Percentiles rank a stretch among this genome's conserved stretches.
These are phyloP conservation scores for Phytophthora rubi DNA, from an alignment of 352 stramenopile species.

Conservation along the genomic window DNA sequence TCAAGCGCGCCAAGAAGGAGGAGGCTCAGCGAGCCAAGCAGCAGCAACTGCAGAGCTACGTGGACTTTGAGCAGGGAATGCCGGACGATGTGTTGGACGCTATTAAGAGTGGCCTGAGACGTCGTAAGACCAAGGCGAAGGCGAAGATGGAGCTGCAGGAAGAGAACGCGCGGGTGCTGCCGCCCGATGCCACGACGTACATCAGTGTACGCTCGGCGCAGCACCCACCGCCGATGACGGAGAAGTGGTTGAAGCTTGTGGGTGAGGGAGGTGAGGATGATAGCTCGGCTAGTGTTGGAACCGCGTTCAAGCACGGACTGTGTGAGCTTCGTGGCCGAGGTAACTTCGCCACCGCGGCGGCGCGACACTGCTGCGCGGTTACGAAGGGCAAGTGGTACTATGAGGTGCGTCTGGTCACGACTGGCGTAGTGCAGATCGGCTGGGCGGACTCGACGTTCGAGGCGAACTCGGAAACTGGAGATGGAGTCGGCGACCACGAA, in stretches of 20 bases:
- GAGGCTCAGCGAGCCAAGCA: constrained; percentile 63
- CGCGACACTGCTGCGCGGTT: constrained; percentile 47
- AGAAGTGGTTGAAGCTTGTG: constrained; percentile 52
- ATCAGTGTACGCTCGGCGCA: constrained; percentile 36
- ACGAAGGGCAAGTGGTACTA: constrained; percentile 88
- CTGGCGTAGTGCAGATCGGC: constrained; percentile 92
- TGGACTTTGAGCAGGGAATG: constrained; percentile 78
- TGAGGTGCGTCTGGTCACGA: constrained; percentile 90
- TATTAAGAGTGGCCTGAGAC: constrained; percentile 66
- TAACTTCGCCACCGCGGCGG: constrained; percentile 82
- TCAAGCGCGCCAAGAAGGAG: constrained; percentile 77
- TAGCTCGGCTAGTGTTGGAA: constrained; percentile 30
- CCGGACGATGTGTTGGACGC: constrained; percentile 71
- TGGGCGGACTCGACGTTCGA: constrained; percentile 88
- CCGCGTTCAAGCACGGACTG: constrained; percentile 70
- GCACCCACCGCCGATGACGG: constrained; percentile 28
- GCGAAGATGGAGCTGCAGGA: constrained; percentile 32
- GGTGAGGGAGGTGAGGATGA: constrained; percentile 37
- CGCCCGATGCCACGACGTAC: constrained; percentile 40
- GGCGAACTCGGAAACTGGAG: constrained; percentile 77
- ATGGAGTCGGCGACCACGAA: constrained; percentile 91
- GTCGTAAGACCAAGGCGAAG: constrained; percentile 45
- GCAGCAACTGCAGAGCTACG: constrained; percentile 65
- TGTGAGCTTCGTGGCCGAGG: constrained; percentile 75
- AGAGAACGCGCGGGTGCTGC: constrained; percentile 26